Evolutionary conservation across 148 eudicot species (phyloP), one percentile per base, ranked within the genome.

Genomic region (Persicaria maculosa): DNA sequence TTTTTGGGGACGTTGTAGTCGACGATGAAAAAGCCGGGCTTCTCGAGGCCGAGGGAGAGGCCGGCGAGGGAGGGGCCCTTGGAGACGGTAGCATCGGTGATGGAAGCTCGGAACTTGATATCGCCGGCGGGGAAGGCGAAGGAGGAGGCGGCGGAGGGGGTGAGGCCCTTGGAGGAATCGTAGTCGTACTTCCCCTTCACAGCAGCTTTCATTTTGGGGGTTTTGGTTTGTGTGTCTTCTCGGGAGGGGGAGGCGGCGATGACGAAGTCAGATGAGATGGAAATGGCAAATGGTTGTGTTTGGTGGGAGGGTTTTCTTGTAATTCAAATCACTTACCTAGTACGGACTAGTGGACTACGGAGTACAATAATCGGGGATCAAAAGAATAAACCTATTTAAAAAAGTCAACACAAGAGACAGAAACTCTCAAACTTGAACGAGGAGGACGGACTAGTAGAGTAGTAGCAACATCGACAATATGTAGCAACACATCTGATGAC

Each of bases 11-110:
- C 79, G 73, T 83, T 71, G 73, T 81, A 87, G 76, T 89, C 88
- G 76, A 89, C 44, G 74, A 69, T 46, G 72, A 87, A 89, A 25
- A 88, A 81, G 53, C 80, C 83, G 5, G 91, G 93, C 70, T 89
- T 89, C 68, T 84, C 89, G 48, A 87, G 62, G 44, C 86, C 80
- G 64, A 89, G 74, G 40, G 79, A 72, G 47, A 85, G 85, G 78
- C 82, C 85, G 44, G 74, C 76, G 9, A 89, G 65, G 74, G 74
- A 69, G 50, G 86, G 77, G 54, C 83, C 85, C 0, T 64, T 73
- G 57, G 54, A 68, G 78, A 84, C 69, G 61, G 84, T 83, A 76
- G 85, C 84, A 74, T 86, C 89, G 50, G 87, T 79, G 64, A 85
- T 20, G 59, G 88, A 50, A 46, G 88, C 85, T 8, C 79, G 76